Percentiles rank a stretch among this genome's conserved stretches.
Evolutionary conservation across 2,329 filamentous ascomycete genomes (phyloP).

Genomic region (Beauveria bassiana): DNA sequence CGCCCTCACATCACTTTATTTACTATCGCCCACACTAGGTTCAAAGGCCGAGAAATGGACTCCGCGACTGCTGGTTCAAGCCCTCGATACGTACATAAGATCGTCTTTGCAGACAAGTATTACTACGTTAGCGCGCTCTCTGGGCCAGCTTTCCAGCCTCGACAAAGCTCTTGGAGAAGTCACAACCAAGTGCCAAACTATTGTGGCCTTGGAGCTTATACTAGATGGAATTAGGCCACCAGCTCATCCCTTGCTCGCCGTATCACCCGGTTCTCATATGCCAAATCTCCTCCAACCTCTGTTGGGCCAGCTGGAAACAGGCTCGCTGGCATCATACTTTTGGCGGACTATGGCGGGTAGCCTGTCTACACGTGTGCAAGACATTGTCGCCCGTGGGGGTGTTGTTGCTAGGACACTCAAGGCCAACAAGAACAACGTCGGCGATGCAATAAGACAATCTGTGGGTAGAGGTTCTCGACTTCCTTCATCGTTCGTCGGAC

Average conservation of each 20-base stretch:
- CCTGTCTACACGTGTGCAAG: conserved; percentile 69
- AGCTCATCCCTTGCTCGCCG: conserved; percentile 54
- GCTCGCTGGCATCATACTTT: conserved; percentile 82
- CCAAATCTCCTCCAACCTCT: conserved; percentile 61
- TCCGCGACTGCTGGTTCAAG: conserved; percentile 65
- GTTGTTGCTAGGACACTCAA: conserved; percentile 74
- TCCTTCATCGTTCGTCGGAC: conserved; percentile 44
- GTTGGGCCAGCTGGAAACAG: conserved; percentile 73
- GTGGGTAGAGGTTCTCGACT: conserved; percentile 70
- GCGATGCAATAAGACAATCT: conserved; percentile 72
- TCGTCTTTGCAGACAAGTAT: conserved; percentile 73
- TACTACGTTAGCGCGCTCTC: conserved; percentile 63
- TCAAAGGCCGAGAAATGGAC: conserved; percentile 48
- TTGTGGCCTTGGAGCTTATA: conserved; percentile 78
- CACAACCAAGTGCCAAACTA: conserved; percentile 77
- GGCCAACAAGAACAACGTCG: conserved; percentile 65
- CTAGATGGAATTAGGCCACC: conserved; percentile 63
- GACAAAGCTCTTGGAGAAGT: conserved; percentile 78
- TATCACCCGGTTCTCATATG: conserved; percentile 25
- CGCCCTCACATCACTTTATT: conserved; percentile 68
- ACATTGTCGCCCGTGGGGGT: conserved; percentile 76
- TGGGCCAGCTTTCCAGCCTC: conserved; percentile 72
- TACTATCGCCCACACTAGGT: conserved; percentile 63
- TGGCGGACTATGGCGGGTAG: conserved; percentile 82
- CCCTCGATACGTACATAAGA: conserved; percentile 75